Evolutionary conservation across 2,329 filamentous ascomycete genomes (phyloP).

Genomic region (Paraphaeosphaeria minitans): DNA sequence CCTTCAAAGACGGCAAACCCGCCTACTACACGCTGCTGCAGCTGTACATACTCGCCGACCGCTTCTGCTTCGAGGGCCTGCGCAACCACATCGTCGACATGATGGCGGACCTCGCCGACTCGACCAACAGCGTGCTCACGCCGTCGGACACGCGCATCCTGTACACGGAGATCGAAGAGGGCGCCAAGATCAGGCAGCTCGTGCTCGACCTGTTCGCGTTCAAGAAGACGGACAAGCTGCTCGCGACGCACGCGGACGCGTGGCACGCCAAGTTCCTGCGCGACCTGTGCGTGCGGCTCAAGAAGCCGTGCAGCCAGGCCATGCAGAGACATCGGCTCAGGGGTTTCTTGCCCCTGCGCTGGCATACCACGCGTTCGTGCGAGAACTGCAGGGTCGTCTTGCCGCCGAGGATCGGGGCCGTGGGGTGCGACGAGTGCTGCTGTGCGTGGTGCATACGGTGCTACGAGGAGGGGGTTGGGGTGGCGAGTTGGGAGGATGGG

Average conservation of each 20-base stretch:
- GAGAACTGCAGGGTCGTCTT: slow-evolving; percentile 45
- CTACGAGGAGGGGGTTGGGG: slow-evolving; percentile 39
- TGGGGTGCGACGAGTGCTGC: slow-evolving; percentile 49
- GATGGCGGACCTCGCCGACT: slow-evolving; percentile 52
- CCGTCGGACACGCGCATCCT: slow-evolving; percentile 56
- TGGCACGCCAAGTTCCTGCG: slow-evolving; percentile 57
- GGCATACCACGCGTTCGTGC: slow-evolving; percentile 44
- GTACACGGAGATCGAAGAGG: slow-evolving; percentile 51
- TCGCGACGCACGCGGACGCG: slow-evolving; percentile 52
- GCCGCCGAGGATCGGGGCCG: slow-evolving; percentile 45
- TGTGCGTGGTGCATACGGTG: slow-evolving; percentile 50
- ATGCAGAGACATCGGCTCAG: slow-evolving; percentile 49
- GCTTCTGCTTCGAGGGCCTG: slow-evolving; percentile 53
- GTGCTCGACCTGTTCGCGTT: slow-evolving; percentile 58
- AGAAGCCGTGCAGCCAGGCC: slow-evolving; percentile 51
- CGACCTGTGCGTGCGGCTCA: slow-evolving; percentile 54
- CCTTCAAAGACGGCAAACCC: slow-evolving; percentile 53
- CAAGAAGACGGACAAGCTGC: slow-evolving; percentile 57
- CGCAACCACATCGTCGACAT: slow-evolving; percentile 52
- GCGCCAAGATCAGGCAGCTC: slow-evolving; percentile 47
- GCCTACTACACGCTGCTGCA: slow-evolving; percentile 58
- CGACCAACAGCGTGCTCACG: slow-evolving; percentile 56
- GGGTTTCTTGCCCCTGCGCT: slow-evolving; percentile 47
- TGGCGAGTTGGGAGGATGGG: slow-evolving; percentile 40
- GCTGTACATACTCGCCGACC: slow-evolving; percentile 54